Conservation (phyloP, 768 basidiomycete genomes). For the Fistulinella prunicolor region DNA sequence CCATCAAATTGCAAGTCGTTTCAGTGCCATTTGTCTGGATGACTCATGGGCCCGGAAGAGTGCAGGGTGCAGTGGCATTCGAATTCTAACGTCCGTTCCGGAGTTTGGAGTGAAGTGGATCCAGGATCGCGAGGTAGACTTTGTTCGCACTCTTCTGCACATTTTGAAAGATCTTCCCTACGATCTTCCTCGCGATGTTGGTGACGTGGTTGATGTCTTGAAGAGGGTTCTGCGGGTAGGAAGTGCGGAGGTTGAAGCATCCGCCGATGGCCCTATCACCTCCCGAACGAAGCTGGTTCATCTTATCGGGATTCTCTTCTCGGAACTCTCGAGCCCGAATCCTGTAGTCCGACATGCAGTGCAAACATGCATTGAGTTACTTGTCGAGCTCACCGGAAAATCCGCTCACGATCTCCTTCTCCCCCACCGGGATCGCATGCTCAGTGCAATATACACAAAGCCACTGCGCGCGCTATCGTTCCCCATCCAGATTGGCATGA, state of each 20-base stretch:
- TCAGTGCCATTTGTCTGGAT: slow-evolving; percentile 85
- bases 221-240: slow-evolving; percentile 61
- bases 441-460: slow-evolving; percentile 91
- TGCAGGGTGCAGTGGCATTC: slow-evolving; percentile 86
- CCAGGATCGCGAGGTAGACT: slow-evolving; percentile 82
- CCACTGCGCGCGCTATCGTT: slow-evolving; percentile 94
- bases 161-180: slow-evolving; percentile 92
- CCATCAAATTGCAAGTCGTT: slow-evolving; percentile 79
- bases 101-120: slow-evolving; percentile 77
- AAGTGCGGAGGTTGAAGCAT: slow-evolving; percentile 46
- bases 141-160: slow-evolving; percentile 85
- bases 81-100: slow-evolving; percentile 69
- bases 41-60: slow-evolving; percentile 88
- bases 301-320: slow-evolving; percentile 79
- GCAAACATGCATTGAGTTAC: slow-evolving; percentile 73
- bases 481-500: slow-evolving; percentile 94
- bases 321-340: slow-evolving; percentile 86
- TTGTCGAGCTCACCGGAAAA: slow-evolving; percentile 71
- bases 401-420: slow-evolving; percentile 76
- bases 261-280: slow-evolving; percentile 39
- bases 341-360: slow-evolving; percentile 80
- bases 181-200: slow-evolving; percentile 80
- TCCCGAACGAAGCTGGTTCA: slow-evolving; percentile 59
- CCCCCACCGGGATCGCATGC: slow-evolving; percentile 83
- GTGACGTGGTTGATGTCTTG: slow-evolving; percentile 76